Evolutionary conservation across 2,329 filamentous ascomycete genomes (phyloP).

Genomic region (Rhynchosporium graminicola): DNA sequence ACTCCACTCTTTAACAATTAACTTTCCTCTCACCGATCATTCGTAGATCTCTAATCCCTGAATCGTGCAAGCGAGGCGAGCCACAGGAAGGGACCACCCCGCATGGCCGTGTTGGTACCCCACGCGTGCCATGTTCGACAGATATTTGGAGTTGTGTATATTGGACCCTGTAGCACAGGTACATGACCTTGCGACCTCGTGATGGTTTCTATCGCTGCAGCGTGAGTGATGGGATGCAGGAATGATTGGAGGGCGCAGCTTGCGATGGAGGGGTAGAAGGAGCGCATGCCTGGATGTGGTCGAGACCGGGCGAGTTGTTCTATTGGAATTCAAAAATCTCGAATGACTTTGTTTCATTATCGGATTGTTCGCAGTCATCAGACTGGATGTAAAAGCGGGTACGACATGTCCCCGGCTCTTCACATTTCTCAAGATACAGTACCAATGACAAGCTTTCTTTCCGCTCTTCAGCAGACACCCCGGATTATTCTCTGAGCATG

Average conservation of each 20-base stretch:
- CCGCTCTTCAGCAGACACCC: not conserved
- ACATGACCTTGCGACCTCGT: constrained; percentile 3
- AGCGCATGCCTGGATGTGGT: not conserved
- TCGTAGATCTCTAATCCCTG: constrained; percentile 7
- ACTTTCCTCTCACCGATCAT: constrained; percentile 7
- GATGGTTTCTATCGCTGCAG: not conserved
- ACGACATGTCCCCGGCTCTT: not conserved
- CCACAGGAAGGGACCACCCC: constrained; percentile 22
- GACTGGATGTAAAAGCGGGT: not conserved
- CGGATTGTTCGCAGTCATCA: not conserved
- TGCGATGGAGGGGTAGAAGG: constrained; percentile 5
- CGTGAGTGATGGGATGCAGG: not conserved
- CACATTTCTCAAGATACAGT: not conserved
- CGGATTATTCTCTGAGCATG: not conserved
- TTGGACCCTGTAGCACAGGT: constrained; percentile 4
- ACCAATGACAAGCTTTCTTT: not conserved
- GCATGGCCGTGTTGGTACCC: constrained; percentile 27
- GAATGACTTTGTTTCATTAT: not conserved
- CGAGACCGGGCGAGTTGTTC: not conserved
- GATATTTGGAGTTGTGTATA: not conserved
- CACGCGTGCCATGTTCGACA: constrained; percentile 31
- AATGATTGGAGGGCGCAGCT: not conserved
- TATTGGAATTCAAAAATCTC: not conserved
- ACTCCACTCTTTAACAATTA: not conserved
- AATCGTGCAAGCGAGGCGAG: constrained; percentile 13